Percentiles rank a stretch among this genome's conserved stretches.
phyloP scores from a whole-genome alignment of 2,329 filamentous ascomycete species.

The Thelonectria rubi region DNA sequence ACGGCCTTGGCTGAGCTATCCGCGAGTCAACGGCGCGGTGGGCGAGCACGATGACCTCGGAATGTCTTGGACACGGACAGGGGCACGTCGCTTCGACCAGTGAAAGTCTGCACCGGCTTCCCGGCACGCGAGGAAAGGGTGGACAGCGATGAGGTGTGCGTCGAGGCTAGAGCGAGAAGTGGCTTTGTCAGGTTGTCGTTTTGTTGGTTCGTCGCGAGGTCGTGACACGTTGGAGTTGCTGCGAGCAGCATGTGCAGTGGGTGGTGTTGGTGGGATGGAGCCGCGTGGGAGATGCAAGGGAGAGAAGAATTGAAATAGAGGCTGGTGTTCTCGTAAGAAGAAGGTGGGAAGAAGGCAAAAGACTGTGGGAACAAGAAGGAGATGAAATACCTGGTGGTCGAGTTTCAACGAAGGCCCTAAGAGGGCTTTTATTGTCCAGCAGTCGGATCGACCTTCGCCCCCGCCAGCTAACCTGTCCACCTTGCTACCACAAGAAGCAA shows the following conservation, averaged over 20 bases:
- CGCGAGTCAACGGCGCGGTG: background rate
- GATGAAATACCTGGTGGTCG: constrained; percentile 3
- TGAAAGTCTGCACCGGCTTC: background rate
- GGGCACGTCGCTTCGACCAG: constrained; percentile 2
- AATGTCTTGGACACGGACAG: constrained; percentile 7
- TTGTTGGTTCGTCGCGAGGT: constrained; percentile 15
- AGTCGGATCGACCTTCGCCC: constrained; percentile 11
- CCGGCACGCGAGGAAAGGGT: background rate
- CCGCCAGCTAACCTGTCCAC: constrained; percentile 10
- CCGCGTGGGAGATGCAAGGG: background rate
- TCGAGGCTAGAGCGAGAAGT: background rate
- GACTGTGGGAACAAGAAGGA: background rate
- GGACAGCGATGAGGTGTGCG: background rate
- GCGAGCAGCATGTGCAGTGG: constrained; percentile 3
- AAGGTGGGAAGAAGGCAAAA: background rate
- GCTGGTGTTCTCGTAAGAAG: background rate
- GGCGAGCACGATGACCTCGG: background rate
- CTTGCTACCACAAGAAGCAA: constrained; percentile 14
- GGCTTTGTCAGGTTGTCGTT: background rate
- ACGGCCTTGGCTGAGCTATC: background rate
- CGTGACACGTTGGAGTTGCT: constrained; percentile 10
- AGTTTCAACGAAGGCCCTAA: constrained; percentile 2
- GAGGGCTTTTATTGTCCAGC: constrained; percentile 16
- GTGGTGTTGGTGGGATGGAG: background rate
- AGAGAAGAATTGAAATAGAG: constrained; percentile 1